Conservation (phyloP, 2,329 filamentous ascomycete species). For the Diaporthe humulicola region DNA sequence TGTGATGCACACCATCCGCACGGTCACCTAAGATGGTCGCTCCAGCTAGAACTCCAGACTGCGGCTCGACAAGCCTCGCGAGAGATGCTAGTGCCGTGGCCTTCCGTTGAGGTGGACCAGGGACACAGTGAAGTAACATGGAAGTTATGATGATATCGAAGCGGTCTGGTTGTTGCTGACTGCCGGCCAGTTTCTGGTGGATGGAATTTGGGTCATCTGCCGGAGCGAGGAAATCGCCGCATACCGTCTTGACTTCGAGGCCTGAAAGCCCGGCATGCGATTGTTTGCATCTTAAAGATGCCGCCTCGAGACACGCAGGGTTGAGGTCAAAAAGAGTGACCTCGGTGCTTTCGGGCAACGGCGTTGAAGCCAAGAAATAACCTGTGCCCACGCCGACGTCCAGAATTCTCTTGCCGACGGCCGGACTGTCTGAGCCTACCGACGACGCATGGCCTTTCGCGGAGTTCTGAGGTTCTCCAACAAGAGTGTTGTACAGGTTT, state of each 20-base stretch:
- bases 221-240: conserved; percentile 15
- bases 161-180: not conserved
- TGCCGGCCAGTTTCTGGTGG: not conserved
- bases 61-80: not conserved
- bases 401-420: not conserved
- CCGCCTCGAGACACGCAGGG: conserved; percentile 20
- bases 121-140: conserved; percentile 19
- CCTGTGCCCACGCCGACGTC: conserved; percentile 26
- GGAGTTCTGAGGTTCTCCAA: not conserved
- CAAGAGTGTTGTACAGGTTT: not conserved
- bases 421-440: not conserved
- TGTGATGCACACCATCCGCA: conserved; percentile 9
- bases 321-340: conserved; percentile 26
- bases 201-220: not conserved
- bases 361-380: conserved; percentile 11
- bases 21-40: conserved; percentile 12
- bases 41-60: conserved; percentile 10
- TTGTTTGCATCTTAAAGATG: not conserved
- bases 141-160: conserved; percentile 4
- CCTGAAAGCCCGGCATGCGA: not conserved
- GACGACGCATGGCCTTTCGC: too few species aligned
- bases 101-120: conserved; percentile 12
- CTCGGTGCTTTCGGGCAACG: not conserved
- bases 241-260: not conserved
- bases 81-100: conserved; percentile 5